Conservation (phyloP, 2,329 filamentous ascomycete genomes). For the Alternaria incomplexa region DNA sequence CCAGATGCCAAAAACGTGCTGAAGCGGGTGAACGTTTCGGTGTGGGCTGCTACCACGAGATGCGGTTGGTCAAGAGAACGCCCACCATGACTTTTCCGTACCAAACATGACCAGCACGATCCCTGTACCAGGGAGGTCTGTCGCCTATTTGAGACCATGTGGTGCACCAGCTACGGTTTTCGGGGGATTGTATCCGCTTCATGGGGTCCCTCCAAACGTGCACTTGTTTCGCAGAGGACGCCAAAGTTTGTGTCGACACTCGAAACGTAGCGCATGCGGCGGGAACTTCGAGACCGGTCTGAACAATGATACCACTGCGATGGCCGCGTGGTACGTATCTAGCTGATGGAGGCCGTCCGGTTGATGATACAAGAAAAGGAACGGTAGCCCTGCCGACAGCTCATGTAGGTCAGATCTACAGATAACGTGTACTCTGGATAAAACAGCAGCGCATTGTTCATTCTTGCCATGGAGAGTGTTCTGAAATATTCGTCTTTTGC, state of each 20-base stretch:
- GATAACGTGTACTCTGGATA: background rate
- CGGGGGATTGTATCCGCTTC: background rate
- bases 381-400: background rate
- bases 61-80: constrained; percentile 1
- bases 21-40: constrained; percentile 9
- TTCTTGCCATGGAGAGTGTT: background rate
- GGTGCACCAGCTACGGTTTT: background rate
- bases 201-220: constrained; percentile 10
- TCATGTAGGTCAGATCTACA: background rate
- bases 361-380: background rate
- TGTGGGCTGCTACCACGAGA: background rate
- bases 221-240: constrained; percentile 8
- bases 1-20: constrained; percentile 2
- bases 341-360: background rate
- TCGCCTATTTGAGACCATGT: background rate
- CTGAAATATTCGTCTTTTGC: background rate
- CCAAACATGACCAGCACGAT: constrained; percentile 7
- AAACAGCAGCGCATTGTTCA: background rate
- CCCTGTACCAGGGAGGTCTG: background rate
- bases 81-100: background rate
- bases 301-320: background rate
- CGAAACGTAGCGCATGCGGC: constrained; percentile 11
- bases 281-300: constrained; percentile 5
- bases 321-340: background rate
- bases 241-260: constrained; percentile 11